Evolutionary conservation across 2,329 filamentous ascomycete genomes (phyloP), one percentile per base, ranked within the genome.

Genomic region (Akanthomyces muscarius): DNA sequence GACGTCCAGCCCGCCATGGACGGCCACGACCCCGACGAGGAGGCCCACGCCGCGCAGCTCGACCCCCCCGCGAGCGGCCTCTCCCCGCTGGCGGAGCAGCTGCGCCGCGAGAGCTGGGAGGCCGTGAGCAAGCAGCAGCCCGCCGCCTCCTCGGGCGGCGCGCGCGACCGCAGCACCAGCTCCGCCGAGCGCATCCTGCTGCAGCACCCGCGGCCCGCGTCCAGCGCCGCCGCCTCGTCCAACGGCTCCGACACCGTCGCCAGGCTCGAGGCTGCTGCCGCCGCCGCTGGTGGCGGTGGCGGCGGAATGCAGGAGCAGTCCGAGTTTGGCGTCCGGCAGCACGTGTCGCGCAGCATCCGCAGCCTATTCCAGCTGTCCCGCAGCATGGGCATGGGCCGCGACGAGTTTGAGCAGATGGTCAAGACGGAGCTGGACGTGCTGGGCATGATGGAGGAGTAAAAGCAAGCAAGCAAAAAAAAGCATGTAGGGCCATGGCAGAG

Each of bases 1-100:
- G 80, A 85, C 66, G 89, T 94, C 10, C 90, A 94, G 72, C 89
- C 90, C 2, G 90, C 90, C 38, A 86, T 94, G 80, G 91, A 94
- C 74, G 86, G 86, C 62, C 87, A 93, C 72, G 90, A 93, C 67
- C 90, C 90, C n/a, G 89, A 92, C 68, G 89, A 92, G 75, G 87
- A 80, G 63, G 77, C 69, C 2, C 68, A 68, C 53, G 66, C 66
- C 58, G 69, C 73, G 51, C 69, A 73, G 41, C 69, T 73, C 63
- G 66, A 75, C 21, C 74, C 75, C 7, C 77, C 77, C 3, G 74
- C 76, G 1, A 68, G 76, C 18, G 74, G 76, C 38, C 64, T 63
- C 13, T 50, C 45, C 33, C 56, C 42, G 61, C 51, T 50, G 45
- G 21, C 58, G 44, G n/a, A 64, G 64, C 33, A 65, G 66, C 50